These are phyloP conservation scores for Kazachstania martiniae DNA, from an alignment of 805 yeast genomes.

Conservation along the genomic window DNA sequence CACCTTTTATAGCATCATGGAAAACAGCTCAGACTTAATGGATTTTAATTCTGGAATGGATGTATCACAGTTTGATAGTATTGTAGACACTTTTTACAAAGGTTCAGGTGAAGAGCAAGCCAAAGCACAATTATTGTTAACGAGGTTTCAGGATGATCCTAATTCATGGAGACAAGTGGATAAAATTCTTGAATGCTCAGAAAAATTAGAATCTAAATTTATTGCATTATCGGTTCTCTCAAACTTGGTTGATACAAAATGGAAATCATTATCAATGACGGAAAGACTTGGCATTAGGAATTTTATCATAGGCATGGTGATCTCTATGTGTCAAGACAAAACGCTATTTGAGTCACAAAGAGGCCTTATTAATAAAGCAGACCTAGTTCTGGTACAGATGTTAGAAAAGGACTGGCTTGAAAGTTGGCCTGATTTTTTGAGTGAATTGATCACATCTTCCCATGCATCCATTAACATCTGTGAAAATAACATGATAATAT, in stretches of 20 bases:
- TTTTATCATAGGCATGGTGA: constrained; percentile 85
- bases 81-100: constrained; percentile 72
- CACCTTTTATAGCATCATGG: too few species aligned
- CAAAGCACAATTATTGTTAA: constrained; percentile 56
- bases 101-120: constrained; percentile 59
- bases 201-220: constrained; percentile 76
- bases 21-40: too few species aligned
- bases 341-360: constrained; percentile 52
- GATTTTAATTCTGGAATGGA: constrained; percentile 71
- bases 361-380: constrained; percentile 81
- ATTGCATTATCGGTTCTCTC: constrained; percentile 84
- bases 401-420: constrained; percentile 97
- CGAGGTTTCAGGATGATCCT: constrained; percentile 81
- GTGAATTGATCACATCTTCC: constrained; percentile 77
- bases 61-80: constrained; percentile 62
- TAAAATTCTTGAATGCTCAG: constrained; percentile 64
- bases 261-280: constrained; percentile 82
- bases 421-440: constrained; percentile 91
- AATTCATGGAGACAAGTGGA: constrained; percentile 92
- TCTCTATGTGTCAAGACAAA: constrained; percentile 77
- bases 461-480: constrained; percentile 81
- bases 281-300: constrained; percentile 87
- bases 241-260: constrained; percentile 73
- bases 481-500: constrained; percentile 88
- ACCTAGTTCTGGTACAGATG: constrained; percentile 82